A percentile compares a stretch with the other conserved stretches of the same genome.
These are phyloP conservation scores for Neonectria punicea DNA, from an alignment of 2,329 filamentous ascomycete species.

Conservation along the genomic window DNA sequence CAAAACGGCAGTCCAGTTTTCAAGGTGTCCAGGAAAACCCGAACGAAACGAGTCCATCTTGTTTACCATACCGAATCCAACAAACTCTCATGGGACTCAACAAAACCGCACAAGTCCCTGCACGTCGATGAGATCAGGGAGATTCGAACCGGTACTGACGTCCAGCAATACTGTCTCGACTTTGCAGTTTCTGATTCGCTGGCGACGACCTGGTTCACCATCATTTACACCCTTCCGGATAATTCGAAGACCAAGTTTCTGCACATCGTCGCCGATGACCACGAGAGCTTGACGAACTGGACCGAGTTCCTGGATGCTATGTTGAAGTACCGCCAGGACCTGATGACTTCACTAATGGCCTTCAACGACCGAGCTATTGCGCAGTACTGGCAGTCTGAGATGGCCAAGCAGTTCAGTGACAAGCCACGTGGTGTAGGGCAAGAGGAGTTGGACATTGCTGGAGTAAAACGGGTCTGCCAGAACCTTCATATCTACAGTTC, in stretches of 20 bases:
- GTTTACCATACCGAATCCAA: slow-evolving; percentile 84
- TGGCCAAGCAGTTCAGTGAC: slow-evolving; percentile 73
- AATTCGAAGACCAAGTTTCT: slow-evolving; percentile 86
- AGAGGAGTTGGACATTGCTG: slow-evolving; percentile 79
- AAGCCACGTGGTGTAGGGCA: slow-evolving; percentile 63
- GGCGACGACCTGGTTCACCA: slow-evolving; percentile 85
- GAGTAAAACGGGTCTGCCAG: slow-evolving; percentile 85
- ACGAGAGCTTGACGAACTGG: slow-evolving; percentile 81
- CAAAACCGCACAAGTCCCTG: slow-evolving; percentile 82
- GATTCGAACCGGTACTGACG: slow-evolving; percentile 84
- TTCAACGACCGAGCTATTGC: slow-evolving; percentile 85
- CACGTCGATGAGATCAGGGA: slow-evolving; percentile 97
- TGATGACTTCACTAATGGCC: slow-evolving; percentile 89
- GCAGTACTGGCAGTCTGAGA: slow-evolving; percentile 87
- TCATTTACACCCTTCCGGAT: slow-evolving; percentile 84
- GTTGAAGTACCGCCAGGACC: slow-evolving; percentile 84
- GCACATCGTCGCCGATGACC: slow-evolving; percentile 84
- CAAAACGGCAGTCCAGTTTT: slow-evolving; percentile 81
- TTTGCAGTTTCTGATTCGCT: slow-evolving; percentile 75
- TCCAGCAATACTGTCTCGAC: slow-evolving; percentile 89
- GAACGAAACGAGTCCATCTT: slow-evolving; percentile 74
- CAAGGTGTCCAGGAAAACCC: slow-evolving; percentile 87
- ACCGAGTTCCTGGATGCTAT: slow-evolving; percentile 85
- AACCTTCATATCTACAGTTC: slow-evolving; percentile 93
- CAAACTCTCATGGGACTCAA: slow-evolving; percentile 88